phyloP scores from a whole-genome alignment of 2,329 filamentous ascomycete genomes.

The Fusarium brachygibbosum region DNA sequence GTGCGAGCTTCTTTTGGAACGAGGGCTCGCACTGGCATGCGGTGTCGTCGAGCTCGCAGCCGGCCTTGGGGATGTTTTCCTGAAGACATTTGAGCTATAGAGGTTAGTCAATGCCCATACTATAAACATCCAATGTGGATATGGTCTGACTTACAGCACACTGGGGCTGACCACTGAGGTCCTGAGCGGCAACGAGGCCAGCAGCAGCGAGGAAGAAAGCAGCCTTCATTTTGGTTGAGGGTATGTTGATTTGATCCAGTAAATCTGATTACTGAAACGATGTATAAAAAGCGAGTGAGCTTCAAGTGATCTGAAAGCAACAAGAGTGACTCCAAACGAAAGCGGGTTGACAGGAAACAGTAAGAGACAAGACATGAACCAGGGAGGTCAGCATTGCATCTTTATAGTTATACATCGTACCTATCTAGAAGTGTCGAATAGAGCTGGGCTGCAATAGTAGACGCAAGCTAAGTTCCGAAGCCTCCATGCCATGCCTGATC shows the following conservation, averaged over 20 bases:
- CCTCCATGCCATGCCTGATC: slow-evolving; percentile 2
- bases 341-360: not conserved
- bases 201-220: slow-evolving; percentile 52
- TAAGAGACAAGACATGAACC: not conserved
- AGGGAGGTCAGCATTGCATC: slow-evolving; percentile 11
- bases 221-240: slow-evolving; percentile 58
- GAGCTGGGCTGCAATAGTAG: slow-evolving; percentile 9
- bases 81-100: slow-evolving; percentile 54
- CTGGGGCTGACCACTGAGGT: slow-evolving; percentile 53
- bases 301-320: slow-evolving; percentile 7
- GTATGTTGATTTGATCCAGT: not conserved
- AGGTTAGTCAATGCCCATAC: slow-evolving; percentile 5
- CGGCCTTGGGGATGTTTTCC: slow-evolving; percentile 53
- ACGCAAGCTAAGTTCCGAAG: slow-evolving; percentile 9
- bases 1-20: slow-evolving; percentile 51
- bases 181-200: slow-evolving; percentile 57
- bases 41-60: slow-evolving; percentile 55
- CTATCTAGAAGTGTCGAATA: not conserved
- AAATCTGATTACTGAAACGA: slow-evolving; percentile 13
- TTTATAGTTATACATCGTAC: slow-evolving; percentile 13
- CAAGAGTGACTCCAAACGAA: slow-evolving; percentile 9
- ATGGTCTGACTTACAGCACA: slow-evolving; percentile 58
- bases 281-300: slow-evolving; percentile 14
- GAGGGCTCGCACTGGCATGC: slow-evolving; percentile 57
- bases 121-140: not conserved